Evolutionary conservation across 2,329 filamentous ascomycete species (phyloP).

Genomic region (Stemphylium beticola): DNA sequence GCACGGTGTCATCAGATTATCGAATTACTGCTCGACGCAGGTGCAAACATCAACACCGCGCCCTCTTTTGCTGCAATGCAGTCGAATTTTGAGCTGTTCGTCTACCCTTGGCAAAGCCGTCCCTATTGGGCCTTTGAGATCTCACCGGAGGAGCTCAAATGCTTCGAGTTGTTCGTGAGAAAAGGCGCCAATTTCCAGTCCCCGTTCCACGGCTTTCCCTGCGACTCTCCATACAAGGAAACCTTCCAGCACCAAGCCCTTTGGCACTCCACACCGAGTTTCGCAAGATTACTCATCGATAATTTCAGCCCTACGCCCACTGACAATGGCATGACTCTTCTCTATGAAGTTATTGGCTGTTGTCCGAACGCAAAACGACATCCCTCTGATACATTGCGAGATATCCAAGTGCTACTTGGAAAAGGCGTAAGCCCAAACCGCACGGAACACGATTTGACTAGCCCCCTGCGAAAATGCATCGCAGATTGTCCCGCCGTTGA

Average conservation of each 20-base stretch:
- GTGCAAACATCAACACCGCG: conserved; percentile 33
- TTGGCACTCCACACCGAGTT: conserved; percentile 40
- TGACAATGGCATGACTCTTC: conserved; percentile 26
- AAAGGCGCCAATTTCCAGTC: conserved; percentile 33
- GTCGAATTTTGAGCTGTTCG: conserved; percentile 34
- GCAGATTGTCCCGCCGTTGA: conserved; percentile 37
- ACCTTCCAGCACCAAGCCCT: conserved; percentile 42
- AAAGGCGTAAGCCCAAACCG: conserved; percentile 38
- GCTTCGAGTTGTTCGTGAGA: conserved; percentile 34
- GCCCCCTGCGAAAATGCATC: conserved; percentile 36
- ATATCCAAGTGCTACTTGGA: conserved; percentile 37
- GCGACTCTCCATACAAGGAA: conserved; percentile 19
- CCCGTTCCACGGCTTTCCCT: conserved; percentile 32
- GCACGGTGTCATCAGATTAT: conserved; percentile 33
- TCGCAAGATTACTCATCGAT: conserved; percentile 34
- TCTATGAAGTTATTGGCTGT: conserved; percentile 39
- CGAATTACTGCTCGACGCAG: conserved; percentile 39
- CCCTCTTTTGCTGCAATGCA: conserved; percentile 18
- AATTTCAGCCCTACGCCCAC: conserved; percentile 13
- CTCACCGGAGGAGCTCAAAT: conserved; percentile 30
- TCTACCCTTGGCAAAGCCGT: conserved; percentile 36
- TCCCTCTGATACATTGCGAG: conserved; percentile 37
- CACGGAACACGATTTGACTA: conserved; percentile 19
- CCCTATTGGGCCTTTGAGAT: conserved; percentile 34
- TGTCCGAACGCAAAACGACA: conserved; percentile 42